Percentiles rank a stretch among this genome's conserved stretches.
phyloP scores from a whole-genome alignment of 768 basidiomycete species.

The Udeniomyces megalosporus region DNA sequence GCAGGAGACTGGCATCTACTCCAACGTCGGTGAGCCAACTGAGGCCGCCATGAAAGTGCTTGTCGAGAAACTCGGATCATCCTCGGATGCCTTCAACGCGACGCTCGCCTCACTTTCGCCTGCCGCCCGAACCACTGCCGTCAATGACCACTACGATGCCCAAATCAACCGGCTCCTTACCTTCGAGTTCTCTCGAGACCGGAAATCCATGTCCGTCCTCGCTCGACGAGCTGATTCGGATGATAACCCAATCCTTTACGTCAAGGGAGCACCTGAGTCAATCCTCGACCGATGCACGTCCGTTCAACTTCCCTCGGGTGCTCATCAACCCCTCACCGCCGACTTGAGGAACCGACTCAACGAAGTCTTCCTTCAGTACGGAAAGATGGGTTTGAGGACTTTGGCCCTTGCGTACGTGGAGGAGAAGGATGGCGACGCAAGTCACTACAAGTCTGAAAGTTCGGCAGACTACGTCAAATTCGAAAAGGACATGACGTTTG shows the following conservation, averaged over 20 bases:
- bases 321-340: conserved; percentile 45
- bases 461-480: conserved; percentile 72
- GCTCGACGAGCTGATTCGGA: conserved; percentile 50
- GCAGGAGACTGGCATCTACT: conserved; percentile 48
- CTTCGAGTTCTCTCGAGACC: conserved; percentile 93
- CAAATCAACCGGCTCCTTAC: conserved; percentile 67
- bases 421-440: conserved; percentile 54
- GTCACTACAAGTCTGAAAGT: conserved; percentile 66
- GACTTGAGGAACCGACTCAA: conserved; percentile 46
- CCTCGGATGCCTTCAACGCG: conserved; percentile 37
- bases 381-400: conserved; percentile 65
- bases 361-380: conserved; percentile 54
- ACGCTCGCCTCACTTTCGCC: conserved; percentile 44
- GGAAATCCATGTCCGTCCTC: conserved; percentile 98
- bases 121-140: conserved; percentile 53
- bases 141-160: conserved; percentile 68
- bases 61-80: conserved; percentile 78
- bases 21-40: conserved; percentile 86
- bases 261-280: conserved; percentile 92
- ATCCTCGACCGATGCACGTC: conserved; percentile 70
- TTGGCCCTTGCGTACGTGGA: conserved; percentile 80
- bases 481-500: conserved; percentile 81
- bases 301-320: conserved; percentile 43
- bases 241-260: conserved; percentile 43
- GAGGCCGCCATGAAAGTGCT: conserved; percentile 92